Conservation (phyloP, 495 filamentous ascomycete genomes). For the Cercophora newfieldiana region DNA sequence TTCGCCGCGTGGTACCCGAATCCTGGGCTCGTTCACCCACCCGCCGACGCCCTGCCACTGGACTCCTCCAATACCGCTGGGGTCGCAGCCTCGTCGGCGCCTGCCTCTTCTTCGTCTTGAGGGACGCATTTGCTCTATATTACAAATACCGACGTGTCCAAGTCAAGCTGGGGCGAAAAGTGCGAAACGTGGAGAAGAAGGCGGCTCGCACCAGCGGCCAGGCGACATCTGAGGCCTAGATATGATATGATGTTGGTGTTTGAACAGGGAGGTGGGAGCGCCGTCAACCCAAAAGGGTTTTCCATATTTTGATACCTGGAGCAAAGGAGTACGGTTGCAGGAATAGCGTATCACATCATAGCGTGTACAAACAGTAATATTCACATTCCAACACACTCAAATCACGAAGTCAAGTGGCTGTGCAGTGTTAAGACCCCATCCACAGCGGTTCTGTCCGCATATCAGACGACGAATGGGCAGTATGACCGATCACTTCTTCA, state of each 20-base stretch:
- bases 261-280: background rate
- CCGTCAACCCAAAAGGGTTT: background rate
- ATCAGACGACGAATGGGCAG: too few relatives aligned
- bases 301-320: background rate
- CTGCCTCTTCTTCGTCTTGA: constrained; percentile 74
- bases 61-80: constrained; percentile 73
- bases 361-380: background rate
- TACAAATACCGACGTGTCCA: constrained; percentile 71
- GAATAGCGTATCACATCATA: background rate
- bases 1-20: constrained; percentile 61
- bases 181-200: constrained; percentile 55
- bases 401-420: too few relatives aligned
- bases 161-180: constrained; percentile 63
- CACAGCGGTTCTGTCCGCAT: too few relatives aligned
- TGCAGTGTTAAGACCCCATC: too few relatives aligned
- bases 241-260: background rate
- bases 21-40: constrained; percentile 59
- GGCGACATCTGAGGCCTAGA: background rate
- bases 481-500: too few relatives aligned
- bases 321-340: background rate
- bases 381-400: too few relatives aligned
- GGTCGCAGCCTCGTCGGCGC: constrained; percentile 78
- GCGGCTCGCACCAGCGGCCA: background rate
- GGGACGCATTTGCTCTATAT: constrained; percentile 74
- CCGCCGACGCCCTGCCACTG: constrained; percentile 32